Evolutionary conservation across 192 early-diverging fungal genomes (phyloP).

Genomic region (Coemansia sp.): DNA sequence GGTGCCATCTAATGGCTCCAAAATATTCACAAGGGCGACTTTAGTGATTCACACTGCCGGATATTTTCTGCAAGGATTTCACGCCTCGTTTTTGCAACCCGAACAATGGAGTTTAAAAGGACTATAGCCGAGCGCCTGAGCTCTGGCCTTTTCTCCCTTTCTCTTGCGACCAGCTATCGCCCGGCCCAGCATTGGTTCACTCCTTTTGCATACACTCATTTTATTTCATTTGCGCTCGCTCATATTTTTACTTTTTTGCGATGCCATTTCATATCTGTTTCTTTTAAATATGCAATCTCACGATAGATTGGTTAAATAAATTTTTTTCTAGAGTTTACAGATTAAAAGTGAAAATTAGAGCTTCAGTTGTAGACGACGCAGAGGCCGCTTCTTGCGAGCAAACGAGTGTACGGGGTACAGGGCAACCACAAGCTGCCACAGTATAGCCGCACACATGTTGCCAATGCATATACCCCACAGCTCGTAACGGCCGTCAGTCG

Average conservation of each 20-base stretch:
- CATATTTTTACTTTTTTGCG: not conserved
- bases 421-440: constrained; percentile 55
- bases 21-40: not conserved
- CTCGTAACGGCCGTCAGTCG: constrained; percentile 59
- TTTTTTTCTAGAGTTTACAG: not conserved
- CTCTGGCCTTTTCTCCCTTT: too few relatives aligned
- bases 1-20: not conserved
- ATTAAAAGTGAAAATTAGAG: constrained; percentile 2
- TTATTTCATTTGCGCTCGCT: constrained; percentile 2
- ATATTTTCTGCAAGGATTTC: not conserved
- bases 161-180: too few relatives aligned
- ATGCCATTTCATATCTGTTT: constrained; percentile 2
- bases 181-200: too few relatives aligned
- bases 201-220: not conserved
- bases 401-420: constrained; percentile 53
- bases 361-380: constrained; percentile 23
- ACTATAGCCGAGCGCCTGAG: too few relatives aligned
- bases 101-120: too few relatives aligned
- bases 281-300: not conserved
- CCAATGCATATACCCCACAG: constrained; percentile 58
- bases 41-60: constrained; percentile 1
- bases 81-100: too few relatives aligned
- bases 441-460: constrained; percentile 46
- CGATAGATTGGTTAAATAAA: not conserved
- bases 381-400: constrained; percentile 51